A percentile compares a stretch with the other conserved stretches of the same genome.
phyloP scores from a whole-genome alignment of 78 protist species.

The Chrysochromulina tobinii region DNA sequence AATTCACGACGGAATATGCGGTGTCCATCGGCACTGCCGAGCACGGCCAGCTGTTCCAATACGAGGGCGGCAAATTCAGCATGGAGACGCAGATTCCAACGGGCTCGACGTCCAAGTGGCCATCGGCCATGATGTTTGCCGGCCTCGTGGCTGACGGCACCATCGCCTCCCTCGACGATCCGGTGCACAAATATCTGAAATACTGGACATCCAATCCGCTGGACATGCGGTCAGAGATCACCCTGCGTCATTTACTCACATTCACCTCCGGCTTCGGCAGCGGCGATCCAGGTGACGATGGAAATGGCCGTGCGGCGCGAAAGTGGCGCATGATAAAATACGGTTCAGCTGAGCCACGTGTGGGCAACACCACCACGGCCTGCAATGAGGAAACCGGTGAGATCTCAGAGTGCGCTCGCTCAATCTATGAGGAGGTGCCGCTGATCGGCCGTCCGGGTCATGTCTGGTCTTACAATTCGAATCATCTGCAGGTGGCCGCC shows the following conservation, averaged over 20 bases:
- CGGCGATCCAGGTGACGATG: neutral
- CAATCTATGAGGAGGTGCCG: neutral
- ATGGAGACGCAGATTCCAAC: neutral
- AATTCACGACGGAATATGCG: no score
- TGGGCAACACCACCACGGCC: no score
- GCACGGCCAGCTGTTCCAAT: neutral
- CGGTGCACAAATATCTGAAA: neutral
- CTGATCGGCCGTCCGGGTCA: neutral
- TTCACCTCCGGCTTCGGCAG: neutral
- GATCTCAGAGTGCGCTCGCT: neutral
- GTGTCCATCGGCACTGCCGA: no score
- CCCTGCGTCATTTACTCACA: neutral
- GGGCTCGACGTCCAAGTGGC: slow-evolving; percentile 7
- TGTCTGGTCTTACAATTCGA: neutral
- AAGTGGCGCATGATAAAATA: no score
- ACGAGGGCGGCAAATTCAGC: neutral
- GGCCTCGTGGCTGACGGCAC: slow-evolving; percentile 13
- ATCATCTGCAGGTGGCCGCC: neutral
- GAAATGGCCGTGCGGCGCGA: neutral
- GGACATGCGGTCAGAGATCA: neutral
- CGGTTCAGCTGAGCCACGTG: no score
- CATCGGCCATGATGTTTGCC: neutral
- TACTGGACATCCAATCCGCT: neutral
- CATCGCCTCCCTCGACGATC: neutral
- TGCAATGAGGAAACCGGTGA: no score